Conservation (phyloP, 352 stramenopile species). For the Hyaloperonospora brassicae region DNA sequence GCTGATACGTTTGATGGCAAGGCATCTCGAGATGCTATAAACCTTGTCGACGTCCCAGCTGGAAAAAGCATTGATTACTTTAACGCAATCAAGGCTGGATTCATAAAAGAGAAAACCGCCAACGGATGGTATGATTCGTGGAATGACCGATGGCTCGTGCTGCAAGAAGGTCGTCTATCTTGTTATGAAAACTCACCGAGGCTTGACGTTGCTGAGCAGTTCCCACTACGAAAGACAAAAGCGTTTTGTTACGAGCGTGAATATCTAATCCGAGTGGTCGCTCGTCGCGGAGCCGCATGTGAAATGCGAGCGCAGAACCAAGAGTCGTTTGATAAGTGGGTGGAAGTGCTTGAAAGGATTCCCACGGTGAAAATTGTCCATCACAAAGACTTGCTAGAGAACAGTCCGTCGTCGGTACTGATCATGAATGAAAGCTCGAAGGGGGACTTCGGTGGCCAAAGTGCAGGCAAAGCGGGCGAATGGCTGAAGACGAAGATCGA, state of each 20-base stretch:
- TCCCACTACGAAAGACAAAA: constrained; percentile 53
- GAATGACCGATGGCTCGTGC: constrained; percentile 72
- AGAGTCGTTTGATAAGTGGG: constrained; percentile 66
- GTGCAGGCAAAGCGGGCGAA: constrained; percentile 27
- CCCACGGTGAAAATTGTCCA: constrained; percentile 48
- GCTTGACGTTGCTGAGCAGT: constrained; percentile 64
- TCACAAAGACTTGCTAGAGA: constrained; percentile 71
- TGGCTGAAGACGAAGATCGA: constrained; percentile 80
- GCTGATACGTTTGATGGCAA: constrained; percentile 13
- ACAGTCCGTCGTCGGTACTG: constrained; percentile 68
- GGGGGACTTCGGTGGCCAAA: constrained; percentile 16
- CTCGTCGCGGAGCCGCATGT: constrained; percentile 50
- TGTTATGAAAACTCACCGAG: constrained; percentile 79
- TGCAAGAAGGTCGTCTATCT: constrained; percentile 64
- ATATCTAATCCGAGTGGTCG: constrained; percentile 75
- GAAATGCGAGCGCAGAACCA: constrained; percentile 79
- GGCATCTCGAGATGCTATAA: constrained; percentile 12
- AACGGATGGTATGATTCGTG: constrained; percentile 82
- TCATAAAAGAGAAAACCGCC: constrained; percentile 59
- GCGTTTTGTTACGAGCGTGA: constrained; percentile 65
- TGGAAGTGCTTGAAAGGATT: constrained; percentile 53
- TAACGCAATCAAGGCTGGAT: constrained; percentile 60
- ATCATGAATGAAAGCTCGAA: constrained; percentile 45
- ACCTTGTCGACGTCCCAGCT: constrained; percentile 46
- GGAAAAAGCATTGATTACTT: constrained; percentile 76